Evolutionary conservation across 257 asterid species (phyloP).

Genomic region (Solanum acaule): DNA sequence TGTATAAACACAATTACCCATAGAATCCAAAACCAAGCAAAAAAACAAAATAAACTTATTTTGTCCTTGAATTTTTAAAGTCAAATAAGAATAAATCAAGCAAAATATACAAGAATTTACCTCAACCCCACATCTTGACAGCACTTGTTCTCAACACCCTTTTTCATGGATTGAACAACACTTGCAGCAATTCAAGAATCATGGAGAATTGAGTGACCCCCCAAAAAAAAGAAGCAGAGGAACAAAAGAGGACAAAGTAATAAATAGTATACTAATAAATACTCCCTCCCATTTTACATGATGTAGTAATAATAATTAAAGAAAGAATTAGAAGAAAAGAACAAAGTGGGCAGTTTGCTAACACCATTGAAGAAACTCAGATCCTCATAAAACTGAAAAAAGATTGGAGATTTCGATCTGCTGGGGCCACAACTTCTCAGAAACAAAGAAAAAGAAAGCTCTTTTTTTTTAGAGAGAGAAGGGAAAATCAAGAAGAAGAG

Average conservation of each 20-base stretch:
- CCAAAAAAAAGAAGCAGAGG: neutral
- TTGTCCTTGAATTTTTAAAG: constrained; percentile 10
- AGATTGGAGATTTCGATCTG: constrained; percentile 80
- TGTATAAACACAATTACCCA: constrained; percentile 21
- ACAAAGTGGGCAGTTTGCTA: constrained; percentile 25
- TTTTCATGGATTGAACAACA: constrained; percentile 10
- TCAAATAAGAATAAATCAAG: constrained; percentile 49
- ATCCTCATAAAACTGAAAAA: constrained; percentile 61
- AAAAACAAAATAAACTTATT: constrained; percentile 7
- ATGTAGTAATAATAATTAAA: neutral
- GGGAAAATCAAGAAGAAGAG: constrained; percentile 4
- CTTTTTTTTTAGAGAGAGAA: constrained; percentile 38
- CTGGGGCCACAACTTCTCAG: constrained; percentile 31
- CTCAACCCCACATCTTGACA: constrained; percentile 82
- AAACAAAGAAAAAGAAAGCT: constrained; percentile 20
- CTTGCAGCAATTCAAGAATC: constrained; percentile 20
- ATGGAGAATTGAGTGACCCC: constrained; percentile 35
- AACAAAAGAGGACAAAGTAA: neutral
- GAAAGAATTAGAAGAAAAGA: constrained; percentile 27
- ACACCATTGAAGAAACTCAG: constrained; percentile 78
- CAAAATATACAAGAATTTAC: constrained; percentile 26
- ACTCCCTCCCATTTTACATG: neutral
- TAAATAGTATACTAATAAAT: neutral
- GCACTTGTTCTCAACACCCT: constrained; percentile 5
- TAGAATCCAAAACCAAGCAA: constrained; percentile 7